Evolutionary conservation across 2,329 filamentous ascomycete genomes (phyloP), one percentile per base, ranked within the genome.

Genomic region (Xylaria sp.): DNA sequence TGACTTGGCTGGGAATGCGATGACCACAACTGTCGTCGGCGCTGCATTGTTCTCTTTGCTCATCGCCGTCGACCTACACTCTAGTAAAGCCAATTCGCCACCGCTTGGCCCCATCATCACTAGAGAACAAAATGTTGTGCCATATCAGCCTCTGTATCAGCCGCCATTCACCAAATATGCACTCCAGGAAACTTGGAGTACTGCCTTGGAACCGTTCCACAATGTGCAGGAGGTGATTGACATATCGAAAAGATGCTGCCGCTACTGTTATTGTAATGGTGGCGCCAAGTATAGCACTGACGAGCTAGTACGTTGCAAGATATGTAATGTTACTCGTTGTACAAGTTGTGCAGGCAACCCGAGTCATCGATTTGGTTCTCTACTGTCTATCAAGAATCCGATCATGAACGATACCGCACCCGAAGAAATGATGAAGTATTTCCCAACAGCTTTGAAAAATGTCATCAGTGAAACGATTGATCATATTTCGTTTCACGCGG

Each of bases 1-100:
- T 70, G 88, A 93, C 71, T 81, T 95, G 2, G 91, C 91, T 1
- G 92, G 92, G 0, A 95, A 96, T 76, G 92, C 92, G 0, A 95
- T 95, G 92, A 89, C 87, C 0, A 88, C 88, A 0, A 91, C 92
- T 0, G 90, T 93, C 0, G 88, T 94, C 10, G 90, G 89, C 2
- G 83, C 86, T 1, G 86, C 87, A 0, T 84, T 92, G 1, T 74
- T 93, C 1, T 82, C 88, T 1, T 85, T 88, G 0, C 77, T 94
- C 1, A 84, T 89, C 57, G 67, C 78, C 42, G 63, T 78, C 17
- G 44, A 71, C n/a, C 5, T 3, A 1, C 51, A 60, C 40, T 4
- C 20, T 17, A 42, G 23, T 1, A 28, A 44, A 2, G 15, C 31
- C 7, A 4, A 33, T 2, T 4, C 42, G 4, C n/a, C 4, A 20